Conservation (phyloP, 345 rosid species). For the Psidium friedrichsthalianum region DNA sequence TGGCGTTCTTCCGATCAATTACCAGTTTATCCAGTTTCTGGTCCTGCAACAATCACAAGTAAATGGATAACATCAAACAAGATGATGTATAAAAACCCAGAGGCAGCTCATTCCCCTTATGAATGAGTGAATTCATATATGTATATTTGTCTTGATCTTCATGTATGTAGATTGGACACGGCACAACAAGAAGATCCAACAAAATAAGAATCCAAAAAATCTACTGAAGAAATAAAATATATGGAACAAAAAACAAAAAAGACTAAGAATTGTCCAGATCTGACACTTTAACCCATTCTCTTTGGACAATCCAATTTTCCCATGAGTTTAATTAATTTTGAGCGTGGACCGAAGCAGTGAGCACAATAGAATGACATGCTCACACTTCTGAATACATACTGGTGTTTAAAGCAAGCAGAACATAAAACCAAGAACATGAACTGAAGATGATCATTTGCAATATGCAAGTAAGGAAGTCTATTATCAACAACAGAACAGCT, state of each 20-base stretch:
- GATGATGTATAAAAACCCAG: background rate
- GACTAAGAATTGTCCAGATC: background rate
- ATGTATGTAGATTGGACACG: background rate
- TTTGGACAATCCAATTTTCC: background rate
- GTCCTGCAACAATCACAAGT: constrained; percentile 43
- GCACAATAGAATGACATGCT: background rate
- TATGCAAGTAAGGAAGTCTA: background rate
- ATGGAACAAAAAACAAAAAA: background rate
- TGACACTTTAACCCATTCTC: background rate
- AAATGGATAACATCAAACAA: background rate
- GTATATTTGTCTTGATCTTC: background rate
- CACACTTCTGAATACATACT: background rate
- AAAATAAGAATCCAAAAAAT: background rate
- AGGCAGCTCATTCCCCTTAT: background rate
- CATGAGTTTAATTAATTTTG: background rate
- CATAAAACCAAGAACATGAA: background rate
- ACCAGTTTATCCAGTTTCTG: constrained; percentile 60
- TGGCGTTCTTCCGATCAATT: constrained; percentile 55
- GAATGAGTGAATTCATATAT: background rate
- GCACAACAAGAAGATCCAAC: background rate
- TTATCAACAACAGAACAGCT: background rate
- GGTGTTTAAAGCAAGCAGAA: background rate
- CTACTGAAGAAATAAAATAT: background rate
- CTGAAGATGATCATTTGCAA: background rate
- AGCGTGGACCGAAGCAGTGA: background rate